A percentile compares a stretch with the other conserved stretches of the same genome.
phyloP scores from a whole-genome alignment of 2,329 filamentous ascomycete genomes.

The Cladosporium velox region DNA sequence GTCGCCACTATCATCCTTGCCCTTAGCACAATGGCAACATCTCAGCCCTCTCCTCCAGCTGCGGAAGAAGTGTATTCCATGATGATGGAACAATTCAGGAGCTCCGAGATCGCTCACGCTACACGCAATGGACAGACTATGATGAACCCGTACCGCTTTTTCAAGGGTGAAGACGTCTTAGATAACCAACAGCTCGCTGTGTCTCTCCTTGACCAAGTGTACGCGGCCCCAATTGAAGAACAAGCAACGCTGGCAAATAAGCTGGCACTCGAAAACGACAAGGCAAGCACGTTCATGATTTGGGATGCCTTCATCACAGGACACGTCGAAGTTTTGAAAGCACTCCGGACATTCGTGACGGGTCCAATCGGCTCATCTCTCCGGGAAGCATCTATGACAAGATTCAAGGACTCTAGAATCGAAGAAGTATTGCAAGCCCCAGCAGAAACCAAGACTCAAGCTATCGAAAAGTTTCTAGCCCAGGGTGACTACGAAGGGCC shows the following conservation, averaged over 20 bases:
- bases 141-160: neutral
- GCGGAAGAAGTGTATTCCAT: neutral
- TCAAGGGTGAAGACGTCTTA: neutral
- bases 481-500: neutral
- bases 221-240: neutral
- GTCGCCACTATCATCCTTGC: neutral
- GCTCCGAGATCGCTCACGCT: neutral
- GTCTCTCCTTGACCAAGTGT: neutral
- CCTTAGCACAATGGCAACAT: neutral
- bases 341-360: neutral
- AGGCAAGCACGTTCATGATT: neutral
- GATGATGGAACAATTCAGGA: neutral
- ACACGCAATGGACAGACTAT: neutral
- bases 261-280: neutral
- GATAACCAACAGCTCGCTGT: neutral
- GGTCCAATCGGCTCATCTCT: neutral
- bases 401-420: neutral
- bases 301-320: constrained; percentile 2
- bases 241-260: neutral
- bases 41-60: neutral
- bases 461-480: neutral
- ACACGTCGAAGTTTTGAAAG: neutral
- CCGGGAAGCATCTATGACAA: neutral
- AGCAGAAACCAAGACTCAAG: neutral
- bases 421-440: neutral